phyloP scores from a whole-genome alignment of 1,284 basidiomycete species.

The Puccinia coronata region DNA sequence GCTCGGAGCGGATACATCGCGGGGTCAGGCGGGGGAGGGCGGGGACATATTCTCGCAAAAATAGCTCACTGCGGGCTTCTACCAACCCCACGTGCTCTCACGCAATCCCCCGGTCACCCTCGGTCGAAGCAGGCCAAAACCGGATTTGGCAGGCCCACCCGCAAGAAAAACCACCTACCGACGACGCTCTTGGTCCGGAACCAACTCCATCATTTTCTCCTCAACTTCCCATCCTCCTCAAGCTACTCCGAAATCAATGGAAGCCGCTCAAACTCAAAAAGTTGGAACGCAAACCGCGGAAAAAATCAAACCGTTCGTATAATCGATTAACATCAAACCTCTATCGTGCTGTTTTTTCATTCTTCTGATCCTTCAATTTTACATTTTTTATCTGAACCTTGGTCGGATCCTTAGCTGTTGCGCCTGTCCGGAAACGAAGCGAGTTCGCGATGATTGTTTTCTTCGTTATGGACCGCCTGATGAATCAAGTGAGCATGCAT shows the following conservation, averaged over 20 bases:
- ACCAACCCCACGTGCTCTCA: not conserved
- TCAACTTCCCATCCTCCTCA: not conserved
- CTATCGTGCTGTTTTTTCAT: not conserved
- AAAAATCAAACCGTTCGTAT: conserved; percentile 21
- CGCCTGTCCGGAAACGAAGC: conserved; percentile 48
- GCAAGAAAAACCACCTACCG: not conserved
- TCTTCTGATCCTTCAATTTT: not conserved
- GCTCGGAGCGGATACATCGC: too few species aligned
- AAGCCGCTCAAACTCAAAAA: conserved; percentile 17
- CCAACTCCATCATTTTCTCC: not conserved
- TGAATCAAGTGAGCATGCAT: conserved; percentile 40
- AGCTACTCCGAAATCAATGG: not conserved
- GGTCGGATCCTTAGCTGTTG: conserved; percentile 20
- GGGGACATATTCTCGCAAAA: too few species aligned
- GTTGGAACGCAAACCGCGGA: not conserved
- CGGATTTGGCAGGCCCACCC: not conserved
- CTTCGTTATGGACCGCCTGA: conserved; percentile 43
- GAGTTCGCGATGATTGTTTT: conserved; percentile 45
- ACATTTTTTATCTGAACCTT: not conserved
- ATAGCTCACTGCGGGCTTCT: not conserved
- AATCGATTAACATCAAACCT: not conserved
- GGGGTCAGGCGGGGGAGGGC: too few species aligned
- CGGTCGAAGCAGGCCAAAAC: not conserved
- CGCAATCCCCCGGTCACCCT: too few species aligned
- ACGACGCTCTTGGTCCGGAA: not conserved